phyloP scores from a whole-genome alignment of 2,329 filamentous ascomycete genomes.

The Clonostachys rhizophaga region DNA sequence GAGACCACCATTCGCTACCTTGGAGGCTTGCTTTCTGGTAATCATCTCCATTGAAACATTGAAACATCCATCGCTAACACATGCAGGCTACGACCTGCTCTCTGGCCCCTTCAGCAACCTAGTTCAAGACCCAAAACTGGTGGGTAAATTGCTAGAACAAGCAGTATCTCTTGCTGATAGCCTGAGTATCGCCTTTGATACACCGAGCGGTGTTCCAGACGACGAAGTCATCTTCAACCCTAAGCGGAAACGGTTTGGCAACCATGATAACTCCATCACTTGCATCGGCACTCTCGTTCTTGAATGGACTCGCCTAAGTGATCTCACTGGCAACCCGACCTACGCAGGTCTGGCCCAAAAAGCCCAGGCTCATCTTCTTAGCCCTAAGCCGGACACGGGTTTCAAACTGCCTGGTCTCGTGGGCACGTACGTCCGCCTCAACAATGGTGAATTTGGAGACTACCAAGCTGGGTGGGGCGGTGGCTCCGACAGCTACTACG shows the following conservation, averaged over 20 bases:
- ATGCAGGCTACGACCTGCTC: constrained; percentile 60
- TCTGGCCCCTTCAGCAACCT: constrained; percentile 55
- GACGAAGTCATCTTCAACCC: constrained; percentile 60
- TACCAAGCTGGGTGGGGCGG: constrained; percentile 68
- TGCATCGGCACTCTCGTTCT: constrained; percentile 70
- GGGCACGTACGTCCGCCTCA: constrained; percentile 59
- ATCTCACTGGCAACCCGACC: constrained; percentile 62
- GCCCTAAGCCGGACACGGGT: constrained; percentile 39
- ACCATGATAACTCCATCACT: constrained; percentile 68
- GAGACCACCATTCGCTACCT: constrained; percentile 70
- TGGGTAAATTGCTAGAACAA: constrained; percentile 59
- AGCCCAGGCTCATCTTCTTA: constrained; percentile 63
- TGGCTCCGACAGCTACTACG: constrained; percentile 66
- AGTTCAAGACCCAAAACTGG: constrained; percentile 31
- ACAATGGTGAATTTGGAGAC: constrained; percentile 61
- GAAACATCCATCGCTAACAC: not conserved
- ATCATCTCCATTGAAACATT: not conserved
- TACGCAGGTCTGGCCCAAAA: constrained; percentile 74
- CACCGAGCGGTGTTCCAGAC: constrained; percentile 67
- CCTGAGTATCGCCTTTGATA: constrained; percentile 73
- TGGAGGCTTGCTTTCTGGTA: constrained; percentile 54
- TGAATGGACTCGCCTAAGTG: constrained; percentile 79
- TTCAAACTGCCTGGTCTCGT: constrained; percentile 65
- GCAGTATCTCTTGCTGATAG: constrained; percentile 63
- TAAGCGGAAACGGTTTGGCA: constrained; percentile 41